Percentiles rank a stretch among this genome's conserved stretches.
Evolutionary conservation across 805 yeast genomes (phyloP).

Genomic region (Lipomyces kockii): DNA sequence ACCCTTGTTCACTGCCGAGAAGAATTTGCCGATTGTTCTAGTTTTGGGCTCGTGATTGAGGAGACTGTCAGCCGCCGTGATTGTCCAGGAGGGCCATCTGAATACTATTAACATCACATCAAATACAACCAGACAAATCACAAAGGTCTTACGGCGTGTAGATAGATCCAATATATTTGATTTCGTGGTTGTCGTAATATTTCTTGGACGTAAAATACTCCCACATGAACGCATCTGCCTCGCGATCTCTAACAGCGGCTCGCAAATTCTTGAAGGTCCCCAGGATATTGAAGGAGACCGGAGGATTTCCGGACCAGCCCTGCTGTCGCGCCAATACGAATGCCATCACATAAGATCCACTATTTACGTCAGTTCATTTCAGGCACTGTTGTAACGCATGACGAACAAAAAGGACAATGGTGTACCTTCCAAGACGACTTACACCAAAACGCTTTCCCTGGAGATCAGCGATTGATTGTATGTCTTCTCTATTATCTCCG

Average conservation of each 20-base stretch:
- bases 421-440: slow-evolving; percentile 74
- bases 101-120: background rate
- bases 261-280: slow-evolving; percentile 76
- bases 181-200: slow-evolving; percentile 78
- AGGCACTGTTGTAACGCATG: background rate
- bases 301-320: slow-evolving; percentile 48
- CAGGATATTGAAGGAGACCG: slow-evolving; percentile 55
- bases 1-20: slow-evolving; percentile 63
- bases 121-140: background rate
- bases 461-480: slow-evolving; percentile 58
- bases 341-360: slow-evolving; percentile 89
- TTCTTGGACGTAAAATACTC: slow-evolving; percentile 87
- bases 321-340: slow-evolving; percentile 73
- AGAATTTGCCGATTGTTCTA: background rate
- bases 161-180: slow-evolving; percentile 82
- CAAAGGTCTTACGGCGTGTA: slow-evolving; percentile 65
- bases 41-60: slow-evolving; percentile 43
- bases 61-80: slow-evolving; percentile 57
- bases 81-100: slow-evolving; percentile 90
- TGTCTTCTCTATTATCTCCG: slow-evolving; percentile 63
- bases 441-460: slow-evolving; percentile 73
- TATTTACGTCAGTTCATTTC: slow-evolving; percentile 3
- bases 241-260: slow-evolving; percentile 70
- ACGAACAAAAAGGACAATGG: background rate
- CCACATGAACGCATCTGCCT: slow-evolving; percentile 92